Conservation (phyloP, 441 rosid species). For the Euphorbia corollata region DNA sequence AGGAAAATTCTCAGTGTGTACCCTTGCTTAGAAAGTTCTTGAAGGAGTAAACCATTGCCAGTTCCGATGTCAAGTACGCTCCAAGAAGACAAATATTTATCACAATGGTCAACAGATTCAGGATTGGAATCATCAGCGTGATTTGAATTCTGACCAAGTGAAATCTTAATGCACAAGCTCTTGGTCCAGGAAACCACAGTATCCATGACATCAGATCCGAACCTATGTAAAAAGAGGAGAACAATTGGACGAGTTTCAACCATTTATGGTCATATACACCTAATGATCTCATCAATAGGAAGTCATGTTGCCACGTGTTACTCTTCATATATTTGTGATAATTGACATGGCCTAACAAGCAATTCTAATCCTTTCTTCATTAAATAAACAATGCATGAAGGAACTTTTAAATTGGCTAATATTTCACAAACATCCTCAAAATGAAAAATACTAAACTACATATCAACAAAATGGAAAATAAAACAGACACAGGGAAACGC, state of each 20-base stretch:
- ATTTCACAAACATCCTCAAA: constrained; percentile 3
- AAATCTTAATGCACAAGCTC: constrained; percentile 57
- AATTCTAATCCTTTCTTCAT: background rate
- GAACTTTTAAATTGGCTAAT: background rate
- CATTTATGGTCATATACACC: background rate
- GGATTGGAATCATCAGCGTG: constrained; percentile 33
- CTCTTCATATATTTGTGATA: background rate
- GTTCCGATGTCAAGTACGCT: constrained; percentile 92
- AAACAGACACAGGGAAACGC: no score
- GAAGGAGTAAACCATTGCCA: constrained; percentile 90
- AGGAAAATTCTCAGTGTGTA: constrained; percentile 35
- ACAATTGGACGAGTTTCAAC: constrained; percentile 5
- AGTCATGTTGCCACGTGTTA: background rate
- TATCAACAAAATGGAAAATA: no score
- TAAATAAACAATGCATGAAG: background rate
- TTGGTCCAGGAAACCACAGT: constrained; percentile 79
- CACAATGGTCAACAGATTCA: constrained; percentile 42
- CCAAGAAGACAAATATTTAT: constrained; percentile 63
- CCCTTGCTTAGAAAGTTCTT: constrained; percentile 93
- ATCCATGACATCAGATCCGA: constrained; percentile 87
- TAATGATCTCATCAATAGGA: background rate
- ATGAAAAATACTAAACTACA: background rate
- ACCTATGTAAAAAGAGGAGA: constrained; percentile 37
- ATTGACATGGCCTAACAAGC: background rate
- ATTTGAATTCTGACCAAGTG: constrained; percentile 43